Conservation (phyloP, 2,329 filamentous ascomycete genomes). For the Sarocladiaceae sp. region DNA sequence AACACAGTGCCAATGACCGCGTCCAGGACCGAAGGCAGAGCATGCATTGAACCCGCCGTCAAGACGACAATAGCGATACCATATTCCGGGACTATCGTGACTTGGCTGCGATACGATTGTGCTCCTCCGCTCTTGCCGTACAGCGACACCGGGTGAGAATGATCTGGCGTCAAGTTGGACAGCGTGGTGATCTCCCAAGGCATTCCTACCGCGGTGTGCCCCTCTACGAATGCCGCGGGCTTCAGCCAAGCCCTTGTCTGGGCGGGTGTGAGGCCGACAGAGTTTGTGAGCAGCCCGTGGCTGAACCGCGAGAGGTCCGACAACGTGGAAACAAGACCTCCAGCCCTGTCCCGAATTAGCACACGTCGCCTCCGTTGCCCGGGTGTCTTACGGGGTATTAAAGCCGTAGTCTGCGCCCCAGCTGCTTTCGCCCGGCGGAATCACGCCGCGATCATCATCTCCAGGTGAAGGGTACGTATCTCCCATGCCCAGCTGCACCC, state of each 20-base stretch:
- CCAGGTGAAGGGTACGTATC: slow-evolving; percentile 24
- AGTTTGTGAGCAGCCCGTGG: slow-evolving; percentile 21
- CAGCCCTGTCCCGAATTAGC: slow-evolving; percentile 17
- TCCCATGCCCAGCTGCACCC: slow-evolving; percentile 13
- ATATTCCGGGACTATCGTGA: slow-evolving; percentile 29
- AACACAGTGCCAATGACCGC: slow-evolving; percentile 21
- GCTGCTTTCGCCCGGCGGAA: slow-evolving; percentile 24
- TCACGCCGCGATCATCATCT: slow-evolving; percentile 21
- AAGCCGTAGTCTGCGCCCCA: slow-evolving; percentile 29
- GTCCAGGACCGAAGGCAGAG: slow-evolving; percentile 20
- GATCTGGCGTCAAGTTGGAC: slow-evolving; percentile 16
- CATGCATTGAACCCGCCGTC: slow-evolving; percentile 24
- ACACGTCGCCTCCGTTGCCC: not conserved
- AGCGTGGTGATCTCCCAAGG: slow-evolving; percentile 31
- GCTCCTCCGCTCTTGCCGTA: slow-evolving; percentile 29
- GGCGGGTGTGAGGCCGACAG: slow-evolving; percentile 17
- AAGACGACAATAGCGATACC: slow-evolving; percentile 24
- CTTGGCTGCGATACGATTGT: slow-evolving; percentile 26
- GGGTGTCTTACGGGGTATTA: slow-evolving; percentile 24
- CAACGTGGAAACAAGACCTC: slow-evolving; percentile 27
- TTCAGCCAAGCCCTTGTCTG: slow-evolving; percentile 28
- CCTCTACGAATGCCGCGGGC: slow-evolving; percentile 24
- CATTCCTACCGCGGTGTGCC: slow-evolving; percentile 25
- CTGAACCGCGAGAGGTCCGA: slow-evolving; percentile 25
- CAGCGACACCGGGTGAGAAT: slow-evolving; percentile 26